phyloP scores from a whole-genome alignment of 192 early-diverging fungal species.

The Umbelopsis sp. region DNA sequence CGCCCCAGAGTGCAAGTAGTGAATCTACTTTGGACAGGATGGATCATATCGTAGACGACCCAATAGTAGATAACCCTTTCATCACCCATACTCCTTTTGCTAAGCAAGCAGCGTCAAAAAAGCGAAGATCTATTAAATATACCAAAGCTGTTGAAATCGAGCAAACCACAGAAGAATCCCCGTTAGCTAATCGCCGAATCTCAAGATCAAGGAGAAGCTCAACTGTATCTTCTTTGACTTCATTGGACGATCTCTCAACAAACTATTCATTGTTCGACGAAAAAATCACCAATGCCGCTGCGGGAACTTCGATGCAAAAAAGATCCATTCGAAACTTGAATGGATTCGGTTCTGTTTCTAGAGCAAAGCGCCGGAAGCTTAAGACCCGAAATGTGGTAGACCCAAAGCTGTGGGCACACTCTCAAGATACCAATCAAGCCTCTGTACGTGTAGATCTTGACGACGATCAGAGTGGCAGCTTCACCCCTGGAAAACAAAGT shows the following conservation, averaged over 20 bases:
- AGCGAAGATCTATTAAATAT: background rate
- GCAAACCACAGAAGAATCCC: background rate
- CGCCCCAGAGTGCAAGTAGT: background rate
- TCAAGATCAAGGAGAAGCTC: constrained; percentile 16
- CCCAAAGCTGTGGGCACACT: constrained; percentile 8
- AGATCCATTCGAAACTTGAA: background rate
- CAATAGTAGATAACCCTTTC: background rate
- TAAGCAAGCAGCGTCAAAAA: background rate
- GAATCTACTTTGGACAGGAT: constrained; percentile 7
- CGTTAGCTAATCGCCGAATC: background rate
- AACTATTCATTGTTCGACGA: background rate
- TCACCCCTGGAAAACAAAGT: background rate
- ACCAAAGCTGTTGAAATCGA: constrained; percentile 6
- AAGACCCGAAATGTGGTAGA: background rate
- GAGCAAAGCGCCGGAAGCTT: constrained; percentile 4
- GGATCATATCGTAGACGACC: constrained; percentile 8
- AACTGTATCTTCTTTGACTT: constrained; percentile 11
- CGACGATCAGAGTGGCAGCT: constrained; percentile 1
- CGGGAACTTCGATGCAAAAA: background rate
- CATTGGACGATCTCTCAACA: background rate
- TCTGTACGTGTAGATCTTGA: constrained; percentile 1
- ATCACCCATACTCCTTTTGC: background rate
- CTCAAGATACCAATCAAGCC: background rate
- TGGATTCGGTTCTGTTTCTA: constrained; percentile 9
- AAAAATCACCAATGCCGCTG: background rate